Evolutionary conservation across 31 red algal genomes (phyloP).

Genomic region (Endocladia muricata): DNA sequence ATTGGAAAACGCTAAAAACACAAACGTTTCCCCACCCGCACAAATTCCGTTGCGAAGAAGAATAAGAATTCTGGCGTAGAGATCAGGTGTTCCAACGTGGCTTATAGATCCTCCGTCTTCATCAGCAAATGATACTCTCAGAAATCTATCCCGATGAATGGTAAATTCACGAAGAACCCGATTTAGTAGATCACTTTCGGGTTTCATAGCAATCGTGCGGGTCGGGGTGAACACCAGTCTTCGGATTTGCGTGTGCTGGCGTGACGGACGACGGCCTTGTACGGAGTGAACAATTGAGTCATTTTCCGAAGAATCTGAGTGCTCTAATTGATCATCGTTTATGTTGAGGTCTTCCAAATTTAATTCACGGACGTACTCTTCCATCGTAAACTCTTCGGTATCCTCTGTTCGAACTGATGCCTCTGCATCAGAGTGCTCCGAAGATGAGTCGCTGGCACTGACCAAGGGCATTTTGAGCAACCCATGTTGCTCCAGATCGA

Average conservation of each 20-base stretch:
- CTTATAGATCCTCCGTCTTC: slow-evolving; percentile 3
- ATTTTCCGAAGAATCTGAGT: not conserved
- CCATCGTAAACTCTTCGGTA: not conserved
- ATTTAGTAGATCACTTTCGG: slow-evolving; percentile 16
- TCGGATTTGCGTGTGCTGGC: not conserved
- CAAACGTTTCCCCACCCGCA: slow-evolving; percentile 7
- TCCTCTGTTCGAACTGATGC: not conserved
- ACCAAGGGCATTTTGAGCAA: not conserved
- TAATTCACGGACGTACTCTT: not conserved
- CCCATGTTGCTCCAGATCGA: not conserved
- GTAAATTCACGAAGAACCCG: slow-evolving; percentile 25
- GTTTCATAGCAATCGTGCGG: not conserved
- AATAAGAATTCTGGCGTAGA: not conserved
- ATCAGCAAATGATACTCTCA: slow-evolving; percentile 25
- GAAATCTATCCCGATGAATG: slow-evolving; percentile 1
- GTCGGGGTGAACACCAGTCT: slow-evolving; percentile 14
- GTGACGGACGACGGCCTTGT: not conserved
- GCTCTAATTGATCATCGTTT: not conserved
- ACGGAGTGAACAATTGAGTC: not conserved
- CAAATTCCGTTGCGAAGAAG: slow-evolving; percentile 1
- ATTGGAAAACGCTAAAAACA: slow-evolving; percentile 27
- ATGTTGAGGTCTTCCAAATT: not conserved
- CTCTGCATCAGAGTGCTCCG: not conserved
- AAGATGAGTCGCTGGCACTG: not conserved
- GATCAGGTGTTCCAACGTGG: not conserved